A percentile compares a stretch with the other conserved stretches of the same genome.
Evolutionary conservation across 176 grass and related monocot species (phyloP).

Genomic region (Panicum miliaceum): DNA sequence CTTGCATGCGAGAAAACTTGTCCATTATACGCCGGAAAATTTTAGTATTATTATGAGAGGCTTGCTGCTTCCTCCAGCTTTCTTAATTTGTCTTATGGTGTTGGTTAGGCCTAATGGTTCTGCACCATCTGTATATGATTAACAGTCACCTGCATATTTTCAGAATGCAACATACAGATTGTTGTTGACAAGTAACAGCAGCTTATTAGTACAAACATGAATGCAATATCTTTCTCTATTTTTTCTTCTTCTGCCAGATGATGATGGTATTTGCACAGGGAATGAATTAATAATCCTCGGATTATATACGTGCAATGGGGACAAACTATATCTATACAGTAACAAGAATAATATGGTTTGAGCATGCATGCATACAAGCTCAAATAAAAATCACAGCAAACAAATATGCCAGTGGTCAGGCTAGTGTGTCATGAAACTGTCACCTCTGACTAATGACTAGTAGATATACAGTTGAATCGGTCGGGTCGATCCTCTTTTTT

Average conservation of each 20-base stretch:
- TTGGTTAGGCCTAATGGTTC: slow-evolving; percentile 47
- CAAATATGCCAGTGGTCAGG: slow-evolving; percentile 61
- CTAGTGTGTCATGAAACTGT: slow-evolving; percentile 56
- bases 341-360: slow-evolving; percentile 37
- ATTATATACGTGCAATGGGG: slow-evolving; percentile 22
- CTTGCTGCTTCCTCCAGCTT: not conserved
- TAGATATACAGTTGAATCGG: slow-evolving; percentile 50
- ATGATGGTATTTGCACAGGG: slow-evolving; percentile 29
- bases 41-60: slow-evolving; percentile 1
- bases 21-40: slow-evolving; percentile 25
- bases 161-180: not conserved
- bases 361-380: slow-evolving; percentile 40
- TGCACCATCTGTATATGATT: not conserved
- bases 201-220: slow-evolving; percentile 3
- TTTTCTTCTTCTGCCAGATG: not conserved
- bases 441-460: slow-evolving; percentile 61
- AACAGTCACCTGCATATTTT: not conserved
- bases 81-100: slow-evolving; percentile 40
- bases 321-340: slow-evolving; percentile 27
- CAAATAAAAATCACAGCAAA: slow-evolving; percentile 38
- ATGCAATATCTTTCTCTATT: not conserved
- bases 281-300: slow-evolving; percentile 12
- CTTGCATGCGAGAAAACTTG: not conserved
- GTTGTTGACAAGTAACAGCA: slow-evolving; percentile 13
- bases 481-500: slow-evolving; percentile 50